These are phyloP conservation scores for Phytophthora sansomeana DNA, from an alignment of 352 stramenopile species.

Conservation along the genomic window DNA sequence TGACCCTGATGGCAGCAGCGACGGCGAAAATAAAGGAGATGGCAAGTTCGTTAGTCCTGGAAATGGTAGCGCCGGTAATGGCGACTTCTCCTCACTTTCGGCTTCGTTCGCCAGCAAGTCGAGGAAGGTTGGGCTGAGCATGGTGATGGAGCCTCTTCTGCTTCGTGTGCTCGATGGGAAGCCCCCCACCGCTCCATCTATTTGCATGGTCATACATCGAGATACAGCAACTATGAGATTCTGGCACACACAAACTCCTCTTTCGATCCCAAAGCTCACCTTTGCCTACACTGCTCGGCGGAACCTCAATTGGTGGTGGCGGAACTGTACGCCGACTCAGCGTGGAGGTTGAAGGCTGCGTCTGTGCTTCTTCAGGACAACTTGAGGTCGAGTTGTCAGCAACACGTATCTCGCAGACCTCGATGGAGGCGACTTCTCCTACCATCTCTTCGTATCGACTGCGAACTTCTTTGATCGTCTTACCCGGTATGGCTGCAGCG, in stretches of 20 bases:
- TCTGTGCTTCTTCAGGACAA: conserved; percentile 6
- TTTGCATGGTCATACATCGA: conserved; percentile 7
- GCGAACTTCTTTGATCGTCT: conserved; percentile 78
- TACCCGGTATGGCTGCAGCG: conserved; percentile 66
- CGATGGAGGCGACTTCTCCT: conserved; percentile 74
- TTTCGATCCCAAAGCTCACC: conserved; percentile 34
- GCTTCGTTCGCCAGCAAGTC: conserved; percentile 65
- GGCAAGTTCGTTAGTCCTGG: conserved; percentile 43
- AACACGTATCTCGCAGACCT: conserved; percentile 30
- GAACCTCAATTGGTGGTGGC: conserved; percentile 73
- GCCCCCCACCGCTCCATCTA: conserved; percentile 26
- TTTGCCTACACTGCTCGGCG: conserved; percentile 42
- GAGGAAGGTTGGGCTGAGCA: conserved; percentile 84
- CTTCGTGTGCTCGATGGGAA: conserved; percentile 37
- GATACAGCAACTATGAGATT: conserved; percentile 29
- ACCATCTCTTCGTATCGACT: conserved; percentile 82
- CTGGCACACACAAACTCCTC: conserved; percentile 10
- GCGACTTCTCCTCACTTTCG: conserved; percentile 66
- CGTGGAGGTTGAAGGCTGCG: conserved; percentile 26
- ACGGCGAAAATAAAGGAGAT: conserved; percentile 52
- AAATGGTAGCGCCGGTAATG: conserved; percentile 44
- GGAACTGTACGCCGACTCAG: conserved; percentile 65
- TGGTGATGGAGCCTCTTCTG: conserved; percentile 43
- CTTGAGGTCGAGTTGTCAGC: conserved; percentile 9
- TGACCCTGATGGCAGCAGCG: conserved; percentile 34